These are phyloP conservation scores for Paxillus ammoniavirescens DNA, from an alignment of 768 basidiomycete species.

Conservation along the genomic window DNA sequence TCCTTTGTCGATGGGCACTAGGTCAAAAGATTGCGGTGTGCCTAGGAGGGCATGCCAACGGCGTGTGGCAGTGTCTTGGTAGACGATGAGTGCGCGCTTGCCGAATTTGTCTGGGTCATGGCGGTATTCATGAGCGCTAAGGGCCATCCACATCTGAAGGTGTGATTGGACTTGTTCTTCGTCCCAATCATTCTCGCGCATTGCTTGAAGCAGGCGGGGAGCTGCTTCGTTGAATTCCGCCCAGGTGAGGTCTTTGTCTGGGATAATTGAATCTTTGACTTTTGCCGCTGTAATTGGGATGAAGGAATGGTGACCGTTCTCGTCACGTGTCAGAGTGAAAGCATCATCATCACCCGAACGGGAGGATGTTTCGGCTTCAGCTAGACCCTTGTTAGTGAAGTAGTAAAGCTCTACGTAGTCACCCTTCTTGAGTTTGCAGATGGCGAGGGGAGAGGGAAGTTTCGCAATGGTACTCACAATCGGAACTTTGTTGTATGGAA, in stretches of 20 bases:
- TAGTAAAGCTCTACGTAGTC: not conserved
- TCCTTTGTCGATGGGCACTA: not conserved
- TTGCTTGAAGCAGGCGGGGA: not conserved
- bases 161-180: not conserved
- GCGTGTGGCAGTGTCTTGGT: not conserved
- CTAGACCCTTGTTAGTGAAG: conserved; percentile 5
- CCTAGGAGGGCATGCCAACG: not conserved
- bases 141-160: too few species aligned
- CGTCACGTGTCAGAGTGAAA: not conserved
- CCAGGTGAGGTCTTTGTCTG: conserved; percentile 3
- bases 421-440: not conserved
- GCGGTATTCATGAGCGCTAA: too few species aligned
- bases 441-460: not conserved
- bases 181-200: not conserved
- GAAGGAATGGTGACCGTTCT: not conserved
- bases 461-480: not conserved
- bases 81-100: not conserved
- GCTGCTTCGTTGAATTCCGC: not conserved
- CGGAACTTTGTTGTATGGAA: not conserved
- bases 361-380: not conserved
- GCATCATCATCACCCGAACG: not conserved
- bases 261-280: not conserved
- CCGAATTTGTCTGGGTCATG: not conserved
- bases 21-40: not conserved
- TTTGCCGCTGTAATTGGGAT: not conserved